A percentile compares a stretch with the other conserved stretches of the same genome.
These are phyloP conservation scores for Ceratonia siliqua DNA, from an alignment of 306 rosid genomes.

Conservation along the genomic window DNA sequence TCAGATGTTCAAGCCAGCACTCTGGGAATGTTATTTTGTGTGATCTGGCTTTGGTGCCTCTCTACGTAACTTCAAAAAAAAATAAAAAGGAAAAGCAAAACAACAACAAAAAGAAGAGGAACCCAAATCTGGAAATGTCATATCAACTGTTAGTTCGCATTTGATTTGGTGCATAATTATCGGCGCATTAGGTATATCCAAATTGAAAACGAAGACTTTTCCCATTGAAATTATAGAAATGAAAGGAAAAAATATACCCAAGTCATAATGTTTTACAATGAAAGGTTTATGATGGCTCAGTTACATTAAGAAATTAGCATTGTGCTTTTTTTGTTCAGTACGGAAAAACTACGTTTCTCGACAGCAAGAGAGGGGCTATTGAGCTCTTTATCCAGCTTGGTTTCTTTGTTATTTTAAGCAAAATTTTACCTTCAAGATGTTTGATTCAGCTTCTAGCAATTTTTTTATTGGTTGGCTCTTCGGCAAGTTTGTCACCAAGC, in stretches of 20 bases:
- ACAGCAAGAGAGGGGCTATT: background rate
- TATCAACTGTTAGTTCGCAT: background rate
- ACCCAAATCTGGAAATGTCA: background rate
- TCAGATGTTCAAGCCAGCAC: too few species aligned
- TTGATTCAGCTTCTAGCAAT: constrained; percentile 44
- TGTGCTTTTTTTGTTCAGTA: background rate
- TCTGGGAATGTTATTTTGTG: too few species aligned
- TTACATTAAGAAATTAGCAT: background rate
- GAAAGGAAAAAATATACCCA: background rate
- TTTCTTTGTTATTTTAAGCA: constrained; percentile 30
- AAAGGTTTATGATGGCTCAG: background rate
- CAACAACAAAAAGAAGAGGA: background rate
- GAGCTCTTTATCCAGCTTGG: constrained; percentile 23
- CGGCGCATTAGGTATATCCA: too few species aligned
- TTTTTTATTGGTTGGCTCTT: constrained; percentile 26
- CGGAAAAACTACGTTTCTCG: background rate
- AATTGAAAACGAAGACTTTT: too few species aligned
- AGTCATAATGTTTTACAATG: background rate
- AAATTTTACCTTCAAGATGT: constrained; percentile 42
- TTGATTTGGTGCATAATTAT: too few species aligned
- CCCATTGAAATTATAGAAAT: too few species aligned
- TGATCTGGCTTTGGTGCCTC: too few species aligned
- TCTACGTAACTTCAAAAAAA: too few species aligned
- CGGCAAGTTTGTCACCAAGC: constrained; percentile 29
- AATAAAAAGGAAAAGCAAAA: too few species aligned